A percentile compares a stretch with the other conserved stretches of the same genome.
These are phyloP conservation scores for Yamadazyma triangularis DNA, from an alignment of 1,139 yeast genomes.

Conservation along the genomic window DNA sequence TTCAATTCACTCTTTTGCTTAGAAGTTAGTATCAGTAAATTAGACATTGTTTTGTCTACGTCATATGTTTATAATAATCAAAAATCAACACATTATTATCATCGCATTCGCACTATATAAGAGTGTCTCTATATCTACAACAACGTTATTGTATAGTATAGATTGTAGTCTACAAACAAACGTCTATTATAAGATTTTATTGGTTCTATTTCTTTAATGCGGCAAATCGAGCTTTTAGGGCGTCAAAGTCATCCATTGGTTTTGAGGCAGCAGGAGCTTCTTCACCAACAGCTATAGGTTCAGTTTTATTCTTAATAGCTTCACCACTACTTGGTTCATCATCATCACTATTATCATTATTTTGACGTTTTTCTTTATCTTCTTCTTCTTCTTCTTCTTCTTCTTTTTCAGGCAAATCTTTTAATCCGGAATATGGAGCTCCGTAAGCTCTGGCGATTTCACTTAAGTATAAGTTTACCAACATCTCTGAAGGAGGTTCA, in stretches of 20 bases:
- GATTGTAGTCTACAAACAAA: neutral
- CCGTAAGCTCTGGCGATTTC: conserved; percentile 82
- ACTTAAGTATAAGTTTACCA: conserved; percentile 65
- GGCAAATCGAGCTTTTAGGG: conserved; percentile 42
- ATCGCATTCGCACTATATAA: neutral
- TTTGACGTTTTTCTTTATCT: conserved; percentile 14
- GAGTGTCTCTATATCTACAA: neutral
- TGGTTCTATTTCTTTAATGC: conserved; percentile 30
- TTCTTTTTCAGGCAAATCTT: conserved; percentile 23
- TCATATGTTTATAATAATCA: no score
- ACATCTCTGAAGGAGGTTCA: conserved; percentile 60
- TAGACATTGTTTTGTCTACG: conserved; percentile 6
- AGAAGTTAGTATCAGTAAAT: conserved; percentile 34
- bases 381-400: conserved; percentile 18
- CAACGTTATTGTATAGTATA: neutral
- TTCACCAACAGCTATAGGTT: conserved; percentile 14
- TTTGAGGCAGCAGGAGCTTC: conserved; percentile 8
- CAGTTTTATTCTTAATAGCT: conserved; percentile 14
- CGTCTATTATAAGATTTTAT: no score
- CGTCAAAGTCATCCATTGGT: conserved; percentile 32
- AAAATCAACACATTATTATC: neutral
- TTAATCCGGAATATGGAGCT: conserved; percentile 65
- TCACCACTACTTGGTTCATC: conserved; percentile 22
- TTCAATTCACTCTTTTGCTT: conserved; percentile 53
- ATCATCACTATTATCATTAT: conserved; percentile 9